Evolutionary conservation across 2,329 filamentous ascomycete species (phyloP).

Genomic region (Penicillium sp.): DNA sequence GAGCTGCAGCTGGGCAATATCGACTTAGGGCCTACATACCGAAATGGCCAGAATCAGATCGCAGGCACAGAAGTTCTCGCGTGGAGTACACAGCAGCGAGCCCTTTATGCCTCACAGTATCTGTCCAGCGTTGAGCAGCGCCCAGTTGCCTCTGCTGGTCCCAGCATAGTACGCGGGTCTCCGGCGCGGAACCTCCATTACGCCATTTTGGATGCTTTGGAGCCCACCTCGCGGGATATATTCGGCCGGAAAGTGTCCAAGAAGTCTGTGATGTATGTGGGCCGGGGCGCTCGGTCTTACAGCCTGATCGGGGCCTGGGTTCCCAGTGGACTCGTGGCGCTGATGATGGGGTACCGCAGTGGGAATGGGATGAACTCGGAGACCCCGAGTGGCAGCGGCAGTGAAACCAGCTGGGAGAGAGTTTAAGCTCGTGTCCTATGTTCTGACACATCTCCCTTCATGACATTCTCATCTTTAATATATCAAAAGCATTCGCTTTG

Average conservation of each 20-base stretch:
- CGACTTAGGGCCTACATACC: constrained; percentile 68
- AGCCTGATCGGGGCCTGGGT: constrained; percentile 80
- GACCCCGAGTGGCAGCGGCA: constrained; percentile 33
- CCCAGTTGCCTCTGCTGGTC: constrained; percentile 40
- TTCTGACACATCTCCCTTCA: not conserved
- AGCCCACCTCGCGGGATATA: constrained; percentile 46
- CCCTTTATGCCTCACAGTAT: constrained; percentile 47
- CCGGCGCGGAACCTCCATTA: constrained; percentile 78
- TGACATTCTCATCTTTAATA: constrained; percentile 2
- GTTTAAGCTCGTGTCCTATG: constrained; percentile 18
- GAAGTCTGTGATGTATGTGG: constrained; percentile 69
- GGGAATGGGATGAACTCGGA: constrained; percentile 23
- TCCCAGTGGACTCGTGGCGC: constrained; percentile 75
- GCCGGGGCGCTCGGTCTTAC: constrained; percentile 80
- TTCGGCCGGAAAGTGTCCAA: constrained; percentile 41
- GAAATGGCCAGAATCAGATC: constrained; percentile 43
- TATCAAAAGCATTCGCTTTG: constrained; percentile 2
- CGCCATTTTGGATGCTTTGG: constrained; percentile 85
- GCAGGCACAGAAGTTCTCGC: constrained; percentile 56
- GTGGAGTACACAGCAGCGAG: constrained; percentile 60
- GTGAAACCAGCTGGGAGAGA: constrained; percentile 40
- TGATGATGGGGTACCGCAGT: constrained; percentile 81
- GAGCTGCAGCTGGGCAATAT: constrained; percentile 91
- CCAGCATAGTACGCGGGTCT: constrained; percentile 58
- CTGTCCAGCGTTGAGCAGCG: constrained; percentile 46